Evolutionary conservation across 805 yeast species (phyloP).

Genomic region (Barnettozyma sucrosica): DNA sequence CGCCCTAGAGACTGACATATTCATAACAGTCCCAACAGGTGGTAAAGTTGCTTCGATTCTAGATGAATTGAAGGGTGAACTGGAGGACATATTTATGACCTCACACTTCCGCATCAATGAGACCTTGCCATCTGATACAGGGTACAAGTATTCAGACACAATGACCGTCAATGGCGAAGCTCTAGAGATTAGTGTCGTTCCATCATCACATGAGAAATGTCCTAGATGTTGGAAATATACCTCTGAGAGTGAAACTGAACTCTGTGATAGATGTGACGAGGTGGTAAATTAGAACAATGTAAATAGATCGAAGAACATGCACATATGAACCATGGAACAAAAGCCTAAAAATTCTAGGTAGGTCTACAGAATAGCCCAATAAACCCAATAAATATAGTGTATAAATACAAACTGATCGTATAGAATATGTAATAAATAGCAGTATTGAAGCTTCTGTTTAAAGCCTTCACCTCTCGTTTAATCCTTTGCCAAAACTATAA

Average conservation of each 20-base stretch:
- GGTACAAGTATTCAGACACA: constrained; percentile 27
- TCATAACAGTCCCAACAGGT: constrained; percentile 25
- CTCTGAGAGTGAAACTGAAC: constrained; percentile 40
- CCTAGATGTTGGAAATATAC: constrained; percentile 92
- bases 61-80: constrained; percentile 30
- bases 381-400: not conserved
- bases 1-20: constrained; percentile 53
- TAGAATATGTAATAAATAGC: not conserved
- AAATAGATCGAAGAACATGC: not conserved
- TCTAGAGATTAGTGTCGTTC: constrained; percentile 35
- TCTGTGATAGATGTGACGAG: constrained; percentile 64
- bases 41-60: constrained; percentile 11
- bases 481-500: not conserved
- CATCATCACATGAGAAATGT: constrained; percentile 56
- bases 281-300: constrained; percentile 20
- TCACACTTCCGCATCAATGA: constrained; percentile 46
- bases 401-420: not conserved
- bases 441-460: not conserved
- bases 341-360: too few relatives aligned
- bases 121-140: constrained; percentile 8
- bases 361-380: not conserved
- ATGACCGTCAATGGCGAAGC: constrained; percentile 27
- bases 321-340: not conserved
- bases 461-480: not conserved
- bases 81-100: constrained; percentile 56